Conservation (phyloP, 2,329 filamentous ascomycete species). For the Penicillium sp. region DNA sequence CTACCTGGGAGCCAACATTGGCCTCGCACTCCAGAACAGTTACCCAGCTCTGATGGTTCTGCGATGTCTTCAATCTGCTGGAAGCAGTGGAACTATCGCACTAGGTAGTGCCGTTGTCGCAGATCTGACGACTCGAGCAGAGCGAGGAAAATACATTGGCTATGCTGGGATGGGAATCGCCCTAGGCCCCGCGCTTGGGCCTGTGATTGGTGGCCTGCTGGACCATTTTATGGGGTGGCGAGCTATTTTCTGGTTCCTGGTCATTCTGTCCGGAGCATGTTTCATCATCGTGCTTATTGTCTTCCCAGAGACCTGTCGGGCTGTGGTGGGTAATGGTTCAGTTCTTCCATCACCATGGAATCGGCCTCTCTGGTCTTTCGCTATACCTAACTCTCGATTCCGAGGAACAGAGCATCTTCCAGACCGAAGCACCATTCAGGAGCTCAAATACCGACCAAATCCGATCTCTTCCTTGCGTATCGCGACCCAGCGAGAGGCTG, state of each 20-base stretch:
- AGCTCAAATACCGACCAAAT: slow-evolving; percentile 19
- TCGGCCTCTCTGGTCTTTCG: slow-evolving; percentile 17
- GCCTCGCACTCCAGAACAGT: slow-evolving; percentile 40
- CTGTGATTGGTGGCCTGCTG: slow-evolving; percentile 68
- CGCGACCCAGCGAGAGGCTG: slow-evolving; percentile 38
- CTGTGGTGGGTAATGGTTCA: slow-evolving; percentile 42
- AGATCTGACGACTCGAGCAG: slow-evolving; percentile 69
- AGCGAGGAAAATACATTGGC: slow-evolving; percentile 75
- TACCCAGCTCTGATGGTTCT: slow-evolving; percentile 41
- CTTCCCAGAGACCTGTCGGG: slow-evolving; percentile 56
- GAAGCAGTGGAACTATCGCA: slow-evolving; percentile 71
- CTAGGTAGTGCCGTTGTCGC: slow-evolving; percentile 72
- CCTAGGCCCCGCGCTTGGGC: slow-evolving; percentile 55
- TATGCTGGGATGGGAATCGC: slow-evolving; percentile 65
- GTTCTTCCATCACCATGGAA: slow-evolving; percentile 29
- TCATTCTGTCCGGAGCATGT: slow-evolving; percentile 51
- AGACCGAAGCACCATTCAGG: slow-evolving; percentile 16
- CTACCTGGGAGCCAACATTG: slow-evolving; percentile 42
- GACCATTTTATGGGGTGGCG: slow-evolving; percentile 68
- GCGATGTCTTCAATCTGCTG: slow-evolving; percentile 42
- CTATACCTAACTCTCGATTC: background rate
- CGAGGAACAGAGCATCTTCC: background rate
- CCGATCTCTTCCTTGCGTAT: slow-evolving; percentile 33
- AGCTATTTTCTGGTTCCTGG: slow-evolving; percentile 72
- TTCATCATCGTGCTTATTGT: slow-evolving; percentile 61